These are phyloP conservation scores for Stellera chamaejasme DNA, from an alignment of 345 rosid genomes.

Conservation along the genomic window DNA sequence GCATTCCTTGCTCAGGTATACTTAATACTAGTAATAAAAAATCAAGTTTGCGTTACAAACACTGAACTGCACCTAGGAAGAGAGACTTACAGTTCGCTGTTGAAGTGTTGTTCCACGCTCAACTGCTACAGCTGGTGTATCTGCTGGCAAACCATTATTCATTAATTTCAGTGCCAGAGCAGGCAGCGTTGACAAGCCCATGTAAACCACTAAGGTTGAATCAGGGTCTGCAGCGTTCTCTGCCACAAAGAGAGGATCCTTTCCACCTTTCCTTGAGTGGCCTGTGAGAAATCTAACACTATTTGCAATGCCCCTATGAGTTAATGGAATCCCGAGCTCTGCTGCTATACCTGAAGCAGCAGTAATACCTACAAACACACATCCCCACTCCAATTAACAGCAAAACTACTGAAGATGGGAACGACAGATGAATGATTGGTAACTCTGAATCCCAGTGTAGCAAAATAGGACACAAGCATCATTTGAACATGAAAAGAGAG, in stretches of 20 bases:
- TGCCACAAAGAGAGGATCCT: constrained; percentile 74
- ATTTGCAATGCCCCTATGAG: constrained; percentile 83
- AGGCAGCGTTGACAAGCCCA: constrained; percentile 95
- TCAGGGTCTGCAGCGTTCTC: constrained; percentile 88
- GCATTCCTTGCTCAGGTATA: too few species aligned
- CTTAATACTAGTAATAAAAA: too few species aligned
- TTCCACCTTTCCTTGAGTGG: constrained; percentile 87
- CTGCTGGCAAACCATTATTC: constrained; percentile 70
- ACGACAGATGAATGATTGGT: too few species aligned
- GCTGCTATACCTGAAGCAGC: constrained; percentile 98
- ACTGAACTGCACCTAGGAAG: too few species aligned
- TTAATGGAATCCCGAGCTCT: constrained; percentile 88
- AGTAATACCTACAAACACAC: constrained; percentile 58
- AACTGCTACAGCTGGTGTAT: constrained; percentile 86
- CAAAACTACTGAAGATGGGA: too few species aligned
- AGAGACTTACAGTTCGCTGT: constrained; percentile 59
- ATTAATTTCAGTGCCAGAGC: constrained; percentile 74
- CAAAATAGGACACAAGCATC: too few species aligned
- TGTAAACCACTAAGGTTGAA: constrained; percentile 87
- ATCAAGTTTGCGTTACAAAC: not conserved
- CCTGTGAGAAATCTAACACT: constrained; percentile 92
- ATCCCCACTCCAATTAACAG: too few species aligned
- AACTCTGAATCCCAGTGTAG: too few species aligned
- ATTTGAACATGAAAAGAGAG: too few species aligned
- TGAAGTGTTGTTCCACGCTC: constrained; percentile 84